Base-by-base conservation (phyloP, 768 basidiomycete species). In the Boletus insuetus region DNA sequence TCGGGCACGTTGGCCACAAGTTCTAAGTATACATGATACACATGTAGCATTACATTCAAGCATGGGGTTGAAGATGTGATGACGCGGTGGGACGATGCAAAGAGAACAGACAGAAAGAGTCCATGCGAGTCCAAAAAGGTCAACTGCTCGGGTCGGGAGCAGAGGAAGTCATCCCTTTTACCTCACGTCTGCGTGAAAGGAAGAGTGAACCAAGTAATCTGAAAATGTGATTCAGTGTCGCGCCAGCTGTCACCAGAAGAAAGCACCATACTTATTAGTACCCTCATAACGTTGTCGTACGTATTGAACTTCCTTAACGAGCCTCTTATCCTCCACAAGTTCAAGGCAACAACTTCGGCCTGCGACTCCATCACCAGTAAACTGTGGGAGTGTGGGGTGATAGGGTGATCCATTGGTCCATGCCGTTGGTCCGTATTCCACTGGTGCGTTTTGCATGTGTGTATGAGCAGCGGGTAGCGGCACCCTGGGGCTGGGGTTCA, bases 121-220 rank as follows among this genome's bases (percentile, higher is more conserved):
- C 40, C 7, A 26, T 48, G 34, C 19, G 10, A 17, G 24, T 53
- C 43, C 45, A n/a, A 19, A 17, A 20, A 49, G 34, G 47, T 55
- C 42, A 62, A 32, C 53, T 41, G 12, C 37, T 46, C 12, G 39
- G n/a, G 9, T 22, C 32, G 14, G 42, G 48, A 22, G 39, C 34
- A 16, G 22, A 38, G 17, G 46, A 42, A 24, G 31, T 20, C 29
- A 20, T 46, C 7, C 32, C 60, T 44, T 65, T 57, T 8, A 74
- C 62, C 40, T 64, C 65, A 51, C 70, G 74, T 57, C 79, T 78
- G 40, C 89, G 82, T 48, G 78, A 84, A 46, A 89, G 78, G 61
- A 91, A 83, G 41, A 87, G 68, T 1, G 81, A 82, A 35, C 87
- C 82, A 39, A 91, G 67, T 11, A 84, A 64, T 66, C 89, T 91